Base-by-base conservation (phyloP, 179 eudicot species). In the Actinidia polygama region DNA sequence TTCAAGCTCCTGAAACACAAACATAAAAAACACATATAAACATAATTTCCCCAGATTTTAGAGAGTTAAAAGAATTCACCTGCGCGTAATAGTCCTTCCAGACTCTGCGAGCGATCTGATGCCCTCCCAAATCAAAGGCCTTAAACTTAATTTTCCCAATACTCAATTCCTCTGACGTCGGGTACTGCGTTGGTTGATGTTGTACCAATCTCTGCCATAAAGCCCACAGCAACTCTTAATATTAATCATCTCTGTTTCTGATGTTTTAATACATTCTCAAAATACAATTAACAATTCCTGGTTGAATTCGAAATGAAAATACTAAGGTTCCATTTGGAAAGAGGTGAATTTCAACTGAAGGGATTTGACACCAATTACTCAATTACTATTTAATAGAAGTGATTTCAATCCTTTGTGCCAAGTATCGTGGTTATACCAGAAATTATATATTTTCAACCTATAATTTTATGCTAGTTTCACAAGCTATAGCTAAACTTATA, bases 71-170 rank as follows among this genome's bases (percentile, higher is more conserved):
- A 70, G 4, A 49, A 46, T 2, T 23, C 44, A 86, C 88, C 88
- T 86, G 85, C 5, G 88, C 88, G 75, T 86, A 86, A 46, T 86
- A 86, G 79, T 86, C 88, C 81, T 86, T 86, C 88, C 88, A 86
- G 18, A 86, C 86, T 81, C 88, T 73, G 16, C 88, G 86, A 18
- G 88, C 88, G 51, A 84, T 86, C 84, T 81, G 86, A 81, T 86
- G 88, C 26, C 88, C 88, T 46, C 88, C 88, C 82, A 86, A 84
- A 84, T 86, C 88, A 73, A 86, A 86, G n/a, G 88, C 88, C 80
- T 86, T 86, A 40, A 86, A 86, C 81, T 84, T 86, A 69, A 86
- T 86, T 81, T 86, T 77, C 58, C 88, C 88, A 30, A 86, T 84
- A 78, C 86, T 84, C 80, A 86, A 79, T 69, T 86, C 88, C 72